phyloP scores from a whole-genome alignment of 805 yeast genomes.

The Kuraishia cidri region DNA sequence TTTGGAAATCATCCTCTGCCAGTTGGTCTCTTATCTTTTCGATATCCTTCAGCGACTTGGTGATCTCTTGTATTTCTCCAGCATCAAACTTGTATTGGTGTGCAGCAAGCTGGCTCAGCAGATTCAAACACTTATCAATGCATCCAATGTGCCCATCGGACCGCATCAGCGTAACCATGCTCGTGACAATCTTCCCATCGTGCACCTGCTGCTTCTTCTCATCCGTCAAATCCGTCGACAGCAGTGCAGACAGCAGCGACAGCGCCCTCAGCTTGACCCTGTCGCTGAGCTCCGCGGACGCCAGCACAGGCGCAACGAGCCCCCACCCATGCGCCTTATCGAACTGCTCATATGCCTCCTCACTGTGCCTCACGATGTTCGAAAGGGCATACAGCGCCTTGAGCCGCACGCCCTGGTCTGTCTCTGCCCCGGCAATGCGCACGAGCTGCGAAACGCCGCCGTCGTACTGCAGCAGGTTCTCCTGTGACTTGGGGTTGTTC shows the following conservation, averaged over 20 bases:
- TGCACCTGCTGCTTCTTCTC: slow-evolving; percentile 30
- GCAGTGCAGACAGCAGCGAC: slow-evolving; percentile 49
- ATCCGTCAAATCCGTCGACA: slow-evolving; percentile 40
- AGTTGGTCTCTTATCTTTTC: slow-evolving; percentile 36
- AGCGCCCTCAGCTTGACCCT: slow-evolving; percentile 44
- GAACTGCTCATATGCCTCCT: slow-evolving; percentile 46
- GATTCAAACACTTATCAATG: slow-evolving; percentile 46
- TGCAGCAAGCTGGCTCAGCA: slow-evolving; percentile 35
- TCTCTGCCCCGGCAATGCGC: slow-evolving; percentile 20
- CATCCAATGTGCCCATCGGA: slow-evolving; percentile 34
- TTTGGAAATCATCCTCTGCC: slow-evolving; percentile 42
- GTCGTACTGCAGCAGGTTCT: slow-evolving; percentile 45
- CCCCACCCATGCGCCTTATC: slow-evolving; percentile 55
- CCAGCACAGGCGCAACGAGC: slow-evolving; percentile 22
- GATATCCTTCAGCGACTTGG: slow-evolving; percentile 24
- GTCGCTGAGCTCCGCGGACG: slow-evolving; percentile 12
- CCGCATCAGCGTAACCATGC: slow-evolving; percentile 21
- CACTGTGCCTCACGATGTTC: slow-evolving; percentile 62
- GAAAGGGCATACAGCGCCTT: slow-evolving; percentile 78
- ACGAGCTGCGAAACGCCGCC: slow-evolving; percentile 39
- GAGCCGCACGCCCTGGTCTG: slow-evolving; percentile 26
- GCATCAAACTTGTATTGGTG: slow-evolving; percentile 35
- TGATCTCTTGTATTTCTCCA: slow-evolving; percentile 28
- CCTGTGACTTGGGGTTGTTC: slow-evolving; percentile 74
- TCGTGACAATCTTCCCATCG: slow-evolving; percentile 21